phyloP scores from a whole-genome alignment of 768 basidiomycete genomes.

The Tricholomella constricta region DNA sequence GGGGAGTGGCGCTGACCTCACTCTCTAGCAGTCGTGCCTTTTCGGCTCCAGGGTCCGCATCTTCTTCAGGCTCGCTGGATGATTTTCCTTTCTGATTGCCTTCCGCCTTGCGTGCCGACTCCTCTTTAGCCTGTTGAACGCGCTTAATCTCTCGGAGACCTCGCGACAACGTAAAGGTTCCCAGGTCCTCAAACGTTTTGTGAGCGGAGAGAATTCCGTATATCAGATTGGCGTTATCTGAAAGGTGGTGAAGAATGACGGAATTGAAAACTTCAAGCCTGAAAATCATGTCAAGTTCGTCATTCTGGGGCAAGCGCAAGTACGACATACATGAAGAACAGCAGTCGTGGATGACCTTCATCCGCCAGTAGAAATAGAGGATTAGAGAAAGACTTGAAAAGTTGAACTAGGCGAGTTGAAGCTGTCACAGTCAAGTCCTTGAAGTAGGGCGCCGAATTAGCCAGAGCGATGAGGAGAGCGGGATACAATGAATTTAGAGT shows the following conservation, averaged over 20 bases:
- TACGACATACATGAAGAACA: constrained; percentile 81
- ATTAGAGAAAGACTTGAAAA: constrained; percentile 90
- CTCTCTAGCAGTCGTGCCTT: constrained; percentile 66
- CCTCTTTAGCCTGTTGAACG: constrained; percentile 71
- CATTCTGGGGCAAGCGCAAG: background rate
- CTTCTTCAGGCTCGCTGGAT: constrained; percentile 33
- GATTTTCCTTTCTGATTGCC: constrained; percentile 41
- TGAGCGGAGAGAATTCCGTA: constrained; percentile 86
- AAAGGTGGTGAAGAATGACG: constrained; percentile 74
- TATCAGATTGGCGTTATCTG: constrained; percentile 84
- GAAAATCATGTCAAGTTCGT: background rate
- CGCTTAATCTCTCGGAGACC: constrained; percentile 85
- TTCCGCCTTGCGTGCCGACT: constrained; percentile 48
- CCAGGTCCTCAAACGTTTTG: constrained; percentile 85
- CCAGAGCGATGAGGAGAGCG: constrained; percentile 85
- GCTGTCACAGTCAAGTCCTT: constrained; percentile 79
- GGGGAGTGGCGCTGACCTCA: constrained; percentile 38
- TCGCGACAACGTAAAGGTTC: constrained; percentile 86
- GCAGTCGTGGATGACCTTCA: constrained; percentile 90
- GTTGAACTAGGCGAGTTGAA: constrained; percentile 81
- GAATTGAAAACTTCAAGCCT: constrained; percentile 93
- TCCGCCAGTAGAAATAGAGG: constrained; percentile 89
- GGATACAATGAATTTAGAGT: constrained; percentile 84
- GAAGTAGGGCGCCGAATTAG: constrained; percentile 87
- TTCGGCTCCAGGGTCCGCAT: constrained; percentile 53